These are phyloP conservation scores for Trichoderma cornu-damae DNA, from an alignment of 2,329 filamentous ascomycete species.

Conservation along the genomic window DNA sequence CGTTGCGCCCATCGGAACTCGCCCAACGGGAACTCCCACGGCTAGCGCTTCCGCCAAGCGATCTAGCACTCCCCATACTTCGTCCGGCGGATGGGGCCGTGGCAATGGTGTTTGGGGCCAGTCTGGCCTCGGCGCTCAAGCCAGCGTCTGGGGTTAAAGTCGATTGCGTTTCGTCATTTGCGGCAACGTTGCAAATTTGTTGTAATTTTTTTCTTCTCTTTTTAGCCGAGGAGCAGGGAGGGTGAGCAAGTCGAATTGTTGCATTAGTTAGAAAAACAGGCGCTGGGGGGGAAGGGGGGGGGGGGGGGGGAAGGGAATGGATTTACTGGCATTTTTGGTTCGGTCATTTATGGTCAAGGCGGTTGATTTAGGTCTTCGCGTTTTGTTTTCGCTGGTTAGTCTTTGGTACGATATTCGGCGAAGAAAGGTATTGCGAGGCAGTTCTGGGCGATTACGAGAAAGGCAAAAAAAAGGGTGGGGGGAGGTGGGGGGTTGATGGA, in stretches of 20 bases:
- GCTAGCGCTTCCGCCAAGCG: constrained; percentile 58
- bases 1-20: constrained; percentile 90
- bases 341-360: constrained; percentile 23
- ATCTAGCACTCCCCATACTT: constrained; percentile 84
- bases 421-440: constrained; percentile 21
- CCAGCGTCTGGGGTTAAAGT: constrained; percentile 83
- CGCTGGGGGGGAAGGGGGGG: constrained; percentile 24
- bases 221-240: not conserved
- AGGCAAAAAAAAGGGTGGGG: constrained; percentile 16
- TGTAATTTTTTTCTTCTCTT: not conserved
- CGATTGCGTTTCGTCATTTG: not conserved
- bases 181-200: constrained; percentile 1
- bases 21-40: constrained; percentile 60
- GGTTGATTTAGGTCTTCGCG: constrained; percentile 21
- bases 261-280: constrained; percentile 26
- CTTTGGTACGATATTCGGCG: constrained; percentile 17
- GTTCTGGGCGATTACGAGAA: constrained; percentile 23
- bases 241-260: constrained; percentile 17
- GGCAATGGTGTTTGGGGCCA: constrained; percentile 81
- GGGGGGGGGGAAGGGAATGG: constrained; percentile 22
- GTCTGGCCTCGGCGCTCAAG: constrained; percentile 76
- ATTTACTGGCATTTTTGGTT: constrained; percentile 24
- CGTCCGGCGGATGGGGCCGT: constrained; percentile 77
- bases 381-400: constrained; percentile 17
- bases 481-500: no score